These are phyloP conservation scores for Naumovozyma baii DNA, from an alignment of 805 yeast genomes.

Conservation along the genomic window DNA sequence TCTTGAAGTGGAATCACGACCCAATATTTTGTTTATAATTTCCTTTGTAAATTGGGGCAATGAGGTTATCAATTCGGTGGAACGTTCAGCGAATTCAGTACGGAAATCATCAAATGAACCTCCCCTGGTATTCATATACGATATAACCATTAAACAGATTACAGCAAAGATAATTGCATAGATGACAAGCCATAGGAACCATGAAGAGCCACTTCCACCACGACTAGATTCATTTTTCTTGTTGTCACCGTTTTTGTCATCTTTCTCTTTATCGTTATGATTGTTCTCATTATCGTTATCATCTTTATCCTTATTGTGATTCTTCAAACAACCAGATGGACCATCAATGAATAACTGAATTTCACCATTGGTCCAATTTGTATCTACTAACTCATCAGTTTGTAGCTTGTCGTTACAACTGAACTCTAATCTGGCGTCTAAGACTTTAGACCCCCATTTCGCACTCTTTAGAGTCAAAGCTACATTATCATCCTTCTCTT, in stretches of 20 bases:
- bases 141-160: conserved; percentile 56
- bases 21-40: conserved; percentile 54
- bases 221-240: conserved; percentile 21
- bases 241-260: conserved; percentile 19
- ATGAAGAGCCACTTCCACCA: conserved; percentile 28
- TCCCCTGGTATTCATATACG: conserved; percentile 66
- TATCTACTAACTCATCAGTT: conserved; percentile 21
- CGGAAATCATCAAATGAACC: conserved; percentile 56
- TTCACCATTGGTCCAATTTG: conserved; percentile 20
- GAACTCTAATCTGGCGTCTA: conserved; percentile 41
- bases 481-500: conserved; percentile 29
- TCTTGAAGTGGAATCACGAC: conserved; percentile 42
- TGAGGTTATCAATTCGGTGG: conserved; percentile 45
- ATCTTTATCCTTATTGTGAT: conserved; percentile 18
- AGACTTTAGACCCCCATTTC: conserved; percentile 57
- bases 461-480: conserved; percentile 40
- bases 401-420: conserved; percentile 37
- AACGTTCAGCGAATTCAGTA: conserved; percentile 65
- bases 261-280: conserved; percentile 20
- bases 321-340: conserved; percentile 37
- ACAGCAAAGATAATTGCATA: conserved; percentile 61
- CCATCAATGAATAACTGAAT: conserved; percentile 30
- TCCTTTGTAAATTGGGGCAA: conserved; percentile 62
- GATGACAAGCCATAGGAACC: conserved; percentile 72
- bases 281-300: conserved; percentile 14